Evolutionary conservation across 148 eudicot species (phyloP).

Genomic region (Agrostemma githago): DNA sequence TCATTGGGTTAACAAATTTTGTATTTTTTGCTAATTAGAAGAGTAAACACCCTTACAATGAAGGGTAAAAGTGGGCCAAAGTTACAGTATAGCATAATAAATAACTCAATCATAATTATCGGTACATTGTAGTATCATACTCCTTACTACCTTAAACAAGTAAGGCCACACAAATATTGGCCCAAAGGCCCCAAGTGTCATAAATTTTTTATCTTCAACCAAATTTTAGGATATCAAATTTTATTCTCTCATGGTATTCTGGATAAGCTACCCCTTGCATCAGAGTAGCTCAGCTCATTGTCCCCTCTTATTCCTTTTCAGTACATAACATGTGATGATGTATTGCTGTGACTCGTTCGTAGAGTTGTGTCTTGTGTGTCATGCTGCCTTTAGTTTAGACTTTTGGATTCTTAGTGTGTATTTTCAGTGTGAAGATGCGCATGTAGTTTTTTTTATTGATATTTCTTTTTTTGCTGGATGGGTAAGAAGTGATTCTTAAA

Average conservation of each 20-base stretch:
- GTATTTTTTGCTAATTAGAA: neutral
- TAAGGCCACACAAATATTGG: neutral
- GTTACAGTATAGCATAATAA: neutral
- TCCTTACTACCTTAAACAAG: neutral
- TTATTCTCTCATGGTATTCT: neutral
- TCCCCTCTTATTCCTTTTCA: neutral
- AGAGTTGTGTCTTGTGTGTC: slow-evolving; percentile 3
- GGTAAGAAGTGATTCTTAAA: neutral
- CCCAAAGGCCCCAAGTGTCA: neutral
- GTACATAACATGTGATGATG: neutral
- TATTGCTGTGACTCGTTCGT: neutral
- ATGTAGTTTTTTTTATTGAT: neutral
- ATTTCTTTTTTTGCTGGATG: neutral
- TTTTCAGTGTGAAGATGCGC: neutral
- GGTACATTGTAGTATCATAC: neutral
- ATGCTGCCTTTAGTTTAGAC: neutral
- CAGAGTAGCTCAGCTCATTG: neutral
- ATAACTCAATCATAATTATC: neutral
- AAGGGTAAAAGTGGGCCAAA: neutral
- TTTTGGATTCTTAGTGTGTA: neutral
- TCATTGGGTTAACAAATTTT: too few relatives aligned
- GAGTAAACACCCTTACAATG: neutral
- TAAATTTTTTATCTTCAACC: neutral
- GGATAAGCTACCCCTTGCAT: neutral
- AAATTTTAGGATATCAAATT: neutral